Base-by-base conservation (phyloP, 179 eudicot genomes). In the Beta corolliflora region DNA sequence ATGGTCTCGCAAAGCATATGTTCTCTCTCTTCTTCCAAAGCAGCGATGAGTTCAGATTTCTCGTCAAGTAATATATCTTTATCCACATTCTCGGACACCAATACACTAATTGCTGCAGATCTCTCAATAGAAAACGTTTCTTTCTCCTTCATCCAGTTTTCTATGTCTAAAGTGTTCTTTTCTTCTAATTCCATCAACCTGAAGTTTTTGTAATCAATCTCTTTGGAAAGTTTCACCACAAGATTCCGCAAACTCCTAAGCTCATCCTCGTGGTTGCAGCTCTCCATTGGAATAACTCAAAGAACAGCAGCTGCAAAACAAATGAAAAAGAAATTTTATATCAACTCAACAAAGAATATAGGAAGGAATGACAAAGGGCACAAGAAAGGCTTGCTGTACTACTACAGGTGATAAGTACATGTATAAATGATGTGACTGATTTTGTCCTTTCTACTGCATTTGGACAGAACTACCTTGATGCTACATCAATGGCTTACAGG, bases 121-220 rank as follows among this genome's bases (percentile, higher is more conserved):
- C 81, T 25, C 53, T 83, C 82, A 12, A 2, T 15, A 56, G 66
- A 75, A 41, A 73, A 61, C 79, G 52, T 84, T 45, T 83, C 76
- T 54, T 41, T 79, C 82, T 78, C 79, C 55, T 53, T 63, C 48
- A 55, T 71, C 31, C 71, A 59, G 67, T 23, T 53, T 52, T 81
- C 70, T 36, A 13, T 9, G 13, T 71, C 66, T 15, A 4, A 16
- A 18, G 67, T 56, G 61, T 54, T 79, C 15, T 65, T 77, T 14
- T 76, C 83, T 50, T 77, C 75, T 79, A 80, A 72, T 45, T 72
- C 76, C 60, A 75, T 58, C 77, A 85, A 29, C 81, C 15, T 23
- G 61, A 21, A 69, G 83, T 85, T 83, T 66, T 83, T 83, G 77
- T 83, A 71, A 80, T 85, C 85, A 45, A 85, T 78, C 84, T 85